Base-by-base conservation (phyloP, 345 rosid genomes). In the Geranium brycei region DNA sequence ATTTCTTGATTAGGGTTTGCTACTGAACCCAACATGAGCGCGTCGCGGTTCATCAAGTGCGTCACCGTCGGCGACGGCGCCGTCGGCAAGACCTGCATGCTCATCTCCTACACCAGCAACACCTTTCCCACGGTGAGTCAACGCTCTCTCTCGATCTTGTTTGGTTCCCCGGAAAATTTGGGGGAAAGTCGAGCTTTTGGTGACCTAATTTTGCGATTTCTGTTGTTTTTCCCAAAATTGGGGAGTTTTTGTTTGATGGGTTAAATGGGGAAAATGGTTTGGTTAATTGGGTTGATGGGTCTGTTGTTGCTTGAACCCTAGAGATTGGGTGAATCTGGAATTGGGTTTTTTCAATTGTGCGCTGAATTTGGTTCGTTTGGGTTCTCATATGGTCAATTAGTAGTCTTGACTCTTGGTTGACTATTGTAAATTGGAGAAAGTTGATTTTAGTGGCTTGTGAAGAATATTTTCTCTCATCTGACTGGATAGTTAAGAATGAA, bases 1-100 rank as follows among this genome's bases (percentile, higher is more conserved):
- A 47, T 47, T 8, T 47, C 53, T 47, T 7, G 13, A 13, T 47
- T 47, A 47, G 53, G 53, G 53, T 47, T 47, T 47, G 53, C 11
- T 8, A 0, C 53, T 47, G 53, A 47, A 19, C 13, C 15, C 17
- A 51, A 62, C 32, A 85, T 85, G 91, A 85, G 88, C 75, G 87
- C 83, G 62, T 85, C 91, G 3, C 76, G 86, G 75, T 85, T 85
- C 74, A 85, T 85, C 51, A 85, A 85, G 77, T 85, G 91, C 67
- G 91, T 85, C 58, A 85, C 91, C 1, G 91, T 85, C 70, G 91
- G 91, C 57, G 91, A 85, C 61, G 91, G 91, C 51, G 91, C 91
- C 66, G 91, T 85, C 69, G 91, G 91, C 60, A 85, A 85, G 72
- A 85, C 91, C 61, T 85, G 91, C 82, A 79, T 85, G 28, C 28